Percentiles rank a stretch among this genome's conserved stretches.
Conservation (phyloP, 202 grass and related monocot genomes). For the Dendrocalamus latiflorus region DNA sequence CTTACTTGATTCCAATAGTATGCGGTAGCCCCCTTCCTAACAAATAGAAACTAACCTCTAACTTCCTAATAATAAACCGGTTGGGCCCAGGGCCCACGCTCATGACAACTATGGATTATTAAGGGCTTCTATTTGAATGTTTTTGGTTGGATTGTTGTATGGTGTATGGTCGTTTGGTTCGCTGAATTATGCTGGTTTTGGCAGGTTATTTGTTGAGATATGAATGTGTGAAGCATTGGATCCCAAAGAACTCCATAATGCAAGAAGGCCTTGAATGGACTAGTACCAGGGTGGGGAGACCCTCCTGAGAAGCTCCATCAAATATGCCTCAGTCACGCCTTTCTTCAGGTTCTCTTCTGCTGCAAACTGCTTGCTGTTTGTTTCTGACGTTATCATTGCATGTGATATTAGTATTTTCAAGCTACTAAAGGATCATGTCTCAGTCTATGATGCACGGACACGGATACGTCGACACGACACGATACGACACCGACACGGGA, state of each 20-base stretch:
- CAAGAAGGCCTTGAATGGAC: conserved; percentile 82
- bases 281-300: conserved; percentile 94
- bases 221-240: conserved; percentile 92
- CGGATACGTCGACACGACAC: too few species aligned
- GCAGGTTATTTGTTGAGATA: conserved; percentile 19
- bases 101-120: background rate
- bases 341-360: conserved; percentile 42
- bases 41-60: too few species aligned
- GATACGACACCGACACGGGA: too few species aligned
- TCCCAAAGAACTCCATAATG: conserved; percentile 99
- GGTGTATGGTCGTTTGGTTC: background rate
- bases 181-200: conserved; percentile 7
- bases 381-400: background rate
- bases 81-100: too few species aligned
- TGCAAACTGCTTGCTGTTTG: conserved; percentile 3
- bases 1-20: too few species aligned
- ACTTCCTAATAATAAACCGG: too few species aligned
- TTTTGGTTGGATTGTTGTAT: background rate
- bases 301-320: conserved; percentile 98
- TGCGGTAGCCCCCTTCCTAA: too few species aligned
- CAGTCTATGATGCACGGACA: background rate
- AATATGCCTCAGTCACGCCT: conserved; percentile 51
- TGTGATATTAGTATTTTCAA: background rate
- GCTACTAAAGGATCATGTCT: background rate
- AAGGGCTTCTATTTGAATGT: background rate